phyloP scores from a whole-genome alignment of 352 stramenopile species.

The Phytophthora citrophthora region DNA sequence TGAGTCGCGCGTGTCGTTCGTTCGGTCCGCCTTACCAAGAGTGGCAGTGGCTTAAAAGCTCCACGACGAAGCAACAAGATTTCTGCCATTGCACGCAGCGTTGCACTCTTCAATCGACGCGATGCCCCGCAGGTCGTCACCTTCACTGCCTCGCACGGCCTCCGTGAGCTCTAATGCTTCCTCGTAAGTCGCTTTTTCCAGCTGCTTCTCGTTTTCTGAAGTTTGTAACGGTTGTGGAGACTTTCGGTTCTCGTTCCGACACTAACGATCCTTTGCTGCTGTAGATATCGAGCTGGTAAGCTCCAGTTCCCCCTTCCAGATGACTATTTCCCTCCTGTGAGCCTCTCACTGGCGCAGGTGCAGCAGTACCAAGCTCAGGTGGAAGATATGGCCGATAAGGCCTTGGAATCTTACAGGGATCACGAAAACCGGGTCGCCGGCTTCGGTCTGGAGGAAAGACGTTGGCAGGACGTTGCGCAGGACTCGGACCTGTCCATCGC shows the following conservation, averaged over 20 bases:
- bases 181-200: conserved; percentile 27
- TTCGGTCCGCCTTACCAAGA: conserved; percentile 19
- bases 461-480: conserved; percentile 40
- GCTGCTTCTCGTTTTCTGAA: conserved; percentile 22
- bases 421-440: conserved; percentile 39
- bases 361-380: conserved; percentile 41
- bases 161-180: conserved; percentile 29
- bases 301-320: conserved; percentile 52
- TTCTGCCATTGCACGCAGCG: conserved; percentile 12
- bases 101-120: conserved; percentile 30
- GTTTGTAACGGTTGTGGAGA: conserved; percentile 32
- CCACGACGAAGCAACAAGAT: conserved; percentile 26
- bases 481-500: conserved; percentile 38
- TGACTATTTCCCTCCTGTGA: conserved; percentile 45
- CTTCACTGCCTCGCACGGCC: conserved; percentile 23
- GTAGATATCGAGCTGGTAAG: conserved; percentile 31
- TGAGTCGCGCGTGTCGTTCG: conserved; percentile 16
- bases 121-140: conserved; percentile 40
- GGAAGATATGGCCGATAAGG: conserved; percentile 27
- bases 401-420: conserved; percentile 34
- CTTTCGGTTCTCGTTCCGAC: conserved; percentile 9
- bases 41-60: conserved; percentile 13
- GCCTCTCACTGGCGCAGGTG: conserved; percentile 36
- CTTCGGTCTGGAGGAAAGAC: conserved; percentile 25
- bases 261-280: conserved; percentile 14